phyloP scores from a whole-genome alignment of 768 basidiomycete genomes.

The Cubamyces sp. region DNA sequence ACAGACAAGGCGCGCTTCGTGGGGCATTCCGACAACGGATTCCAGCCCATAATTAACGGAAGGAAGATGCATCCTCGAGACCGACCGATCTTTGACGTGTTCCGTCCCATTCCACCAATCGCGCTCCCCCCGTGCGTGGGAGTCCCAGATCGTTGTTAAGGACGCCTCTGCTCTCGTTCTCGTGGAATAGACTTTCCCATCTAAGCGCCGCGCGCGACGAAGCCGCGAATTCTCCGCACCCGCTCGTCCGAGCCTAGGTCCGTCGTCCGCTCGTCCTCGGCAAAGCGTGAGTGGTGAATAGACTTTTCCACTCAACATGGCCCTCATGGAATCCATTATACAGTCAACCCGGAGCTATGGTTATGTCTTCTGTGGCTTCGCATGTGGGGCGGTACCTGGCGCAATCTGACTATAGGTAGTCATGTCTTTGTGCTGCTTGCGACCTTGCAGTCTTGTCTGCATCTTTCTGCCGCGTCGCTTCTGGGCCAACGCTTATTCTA shows the following conservation, averaged over 20 bases:
- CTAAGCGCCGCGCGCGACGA: slow-evolving; percentile 5
- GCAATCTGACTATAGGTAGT: slow-evolving; percentile 16
- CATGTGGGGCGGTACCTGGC: not conserved
- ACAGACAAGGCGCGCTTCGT: not conserved
- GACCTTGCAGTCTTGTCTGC: not conserved
- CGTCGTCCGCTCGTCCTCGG: not conserved
- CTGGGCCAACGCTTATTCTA: too few relatives aligned
- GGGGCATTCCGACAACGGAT: not conserved
- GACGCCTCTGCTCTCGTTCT: slow-evolving; percentile 22
- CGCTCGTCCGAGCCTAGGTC: not conserved
- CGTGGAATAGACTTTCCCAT: slow-evolving; percentile 16
- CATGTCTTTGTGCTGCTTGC: slow-evolving; percentile 9
- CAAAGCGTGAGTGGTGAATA: not conserved
- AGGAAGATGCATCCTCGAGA: slow-evolving; percentile 1
- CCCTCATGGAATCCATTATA: not conserved
- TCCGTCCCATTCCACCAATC: slow-evolving; percentile 17
- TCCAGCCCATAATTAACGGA: slow-evolving; percentile 21
- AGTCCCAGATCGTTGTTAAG: slow-evolving; percentile 15
- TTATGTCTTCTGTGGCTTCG: not conserved
- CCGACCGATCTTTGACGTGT: slow-evolving; percentile 22
- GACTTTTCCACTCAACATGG: not conserved
- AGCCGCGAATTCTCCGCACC: slow-evolving; percentile 11
- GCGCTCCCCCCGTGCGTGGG: slow-evolving; percentile 8
- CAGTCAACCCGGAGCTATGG: not conserved
- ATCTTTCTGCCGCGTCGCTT: too few relatives aligned